Evolutionary conservation across 1,284 basidiomycete genomes (phyloP).

Genomic region (Bjerkandera adusta): DNA sequence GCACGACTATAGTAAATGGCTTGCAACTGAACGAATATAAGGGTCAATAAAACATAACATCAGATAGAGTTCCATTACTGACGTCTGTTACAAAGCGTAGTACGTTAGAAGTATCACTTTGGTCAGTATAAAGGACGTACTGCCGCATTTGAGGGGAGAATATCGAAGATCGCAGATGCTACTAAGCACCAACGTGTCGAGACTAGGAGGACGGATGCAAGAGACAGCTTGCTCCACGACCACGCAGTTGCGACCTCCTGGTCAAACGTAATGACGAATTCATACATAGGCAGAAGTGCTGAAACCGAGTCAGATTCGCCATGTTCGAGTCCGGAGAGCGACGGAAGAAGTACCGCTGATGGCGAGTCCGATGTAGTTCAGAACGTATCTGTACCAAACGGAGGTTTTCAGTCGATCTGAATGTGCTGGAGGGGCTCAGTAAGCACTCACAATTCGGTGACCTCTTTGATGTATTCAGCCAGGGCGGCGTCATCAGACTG

Average conservation of each 20-base stretch:
- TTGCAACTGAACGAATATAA: no score
- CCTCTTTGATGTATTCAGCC: neutral
- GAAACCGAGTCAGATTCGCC: neutral
- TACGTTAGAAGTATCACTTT: neutral
- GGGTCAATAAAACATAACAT: neutral
- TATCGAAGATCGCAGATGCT: neutral
- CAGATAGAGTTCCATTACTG: neutral
- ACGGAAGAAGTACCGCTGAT: neutral
- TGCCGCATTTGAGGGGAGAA: neutral
- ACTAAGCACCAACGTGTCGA: neutral
- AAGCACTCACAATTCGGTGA: neutral
- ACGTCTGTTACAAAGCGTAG: neutral
- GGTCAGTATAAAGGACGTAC: neutral
- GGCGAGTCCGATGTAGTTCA: neutral
- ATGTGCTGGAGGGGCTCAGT: neutral
- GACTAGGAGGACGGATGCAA: neutral
- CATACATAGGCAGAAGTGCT: neutral
- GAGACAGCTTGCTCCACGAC: neutral
- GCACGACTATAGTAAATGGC: neutral
- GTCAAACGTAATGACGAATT: neutral
- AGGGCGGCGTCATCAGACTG: neutral
- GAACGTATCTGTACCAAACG: neutral
- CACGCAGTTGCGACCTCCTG: neutral
- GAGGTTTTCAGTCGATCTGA: neutral
- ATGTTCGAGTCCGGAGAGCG: neutral